These are phyloP conservation scores for Rhizoctonia solani DNA, from an alignment of 1,284 basidiomycete genomes.

Conservation along the genomic window DNA sequence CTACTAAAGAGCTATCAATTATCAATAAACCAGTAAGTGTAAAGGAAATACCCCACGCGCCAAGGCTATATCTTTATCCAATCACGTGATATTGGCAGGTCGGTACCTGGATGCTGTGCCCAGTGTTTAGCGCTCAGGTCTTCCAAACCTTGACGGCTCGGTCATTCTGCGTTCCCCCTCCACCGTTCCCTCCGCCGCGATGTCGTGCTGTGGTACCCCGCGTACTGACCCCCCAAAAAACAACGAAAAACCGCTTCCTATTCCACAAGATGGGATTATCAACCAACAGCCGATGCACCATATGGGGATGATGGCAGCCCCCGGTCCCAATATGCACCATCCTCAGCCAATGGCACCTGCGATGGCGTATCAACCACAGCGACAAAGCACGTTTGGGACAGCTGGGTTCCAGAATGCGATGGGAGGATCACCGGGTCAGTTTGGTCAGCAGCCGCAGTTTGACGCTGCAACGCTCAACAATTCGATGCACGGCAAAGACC, in stretches of 20 bases:
- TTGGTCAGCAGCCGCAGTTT: slow-evolving; percentile 23
- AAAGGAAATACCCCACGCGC: background rate
- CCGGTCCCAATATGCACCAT: slow-evolving; percentile 11
- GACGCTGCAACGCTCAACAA: background rate
- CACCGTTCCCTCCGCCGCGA: background rate
- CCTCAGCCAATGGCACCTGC: slow-evolving; percentile 7
- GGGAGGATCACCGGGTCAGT: slow-evolving; percentile 9
- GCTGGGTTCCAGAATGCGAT: background rate
- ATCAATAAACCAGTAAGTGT: no score
- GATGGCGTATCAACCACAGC: background rate
- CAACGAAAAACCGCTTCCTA: slow-evolving; percentile 7
- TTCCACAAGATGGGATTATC: background rate
- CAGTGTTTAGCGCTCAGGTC: background rate
- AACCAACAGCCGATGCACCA: slow-evolving; percentile 16
- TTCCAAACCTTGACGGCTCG: no score
- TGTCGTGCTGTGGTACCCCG: slow-evolving; percentile 36
- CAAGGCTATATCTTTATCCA: no score
- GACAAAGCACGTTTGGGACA: slow-evolving; percentile 16
- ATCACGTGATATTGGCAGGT: background rate
- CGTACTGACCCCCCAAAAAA: background rate
- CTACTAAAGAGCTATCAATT: no score
- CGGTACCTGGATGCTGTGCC: background rate
- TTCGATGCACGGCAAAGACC: slow-evolving; percentile 14
- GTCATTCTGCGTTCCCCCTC: no score
- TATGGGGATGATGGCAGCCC: slow-evolving; percentile 1